Conservation (phyloP, 2,329 filamentous ascomycete species). For the Apiospora saccharicola region DNA sequence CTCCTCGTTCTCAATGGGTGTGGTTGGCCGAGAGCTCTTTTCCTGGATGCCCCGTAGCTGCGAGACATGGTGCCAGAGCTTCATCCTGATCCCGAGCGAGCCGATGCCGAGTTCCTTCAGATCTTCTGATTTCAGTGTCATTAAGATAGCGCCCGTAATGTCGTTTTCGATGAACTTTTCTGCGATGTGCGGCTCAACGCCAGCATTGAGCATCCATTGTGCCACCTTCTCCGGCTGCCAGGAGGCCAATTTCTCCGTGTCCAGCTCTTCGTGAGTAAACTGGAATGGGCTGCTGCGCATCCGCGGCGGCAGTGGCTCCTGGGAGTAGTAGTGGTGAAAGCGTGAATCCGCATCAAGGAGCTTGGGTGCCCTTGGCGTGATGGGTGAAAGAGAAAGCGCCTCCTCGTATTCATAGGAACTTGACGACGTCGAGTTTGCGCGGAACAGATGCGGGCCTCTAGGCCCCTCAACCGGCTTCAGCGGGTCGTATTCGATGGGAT, state of each 20-base stretch:
- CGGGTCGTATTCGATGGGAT: conserved; percentile 66
- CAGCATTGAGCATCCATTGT: conserved; percentile 85
- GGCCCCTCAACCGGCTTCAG: conserved; percentile 78
- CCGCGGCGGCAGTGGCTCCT: conserved; percentile 48
- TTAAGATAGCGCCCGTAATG: conserved; percentile 85
- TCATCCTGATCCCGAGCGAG: conserved; percentile 82
- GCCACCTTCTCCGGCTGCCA: conserved; percentile 83
- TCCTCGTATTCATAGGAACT: conserved; percentile 57
- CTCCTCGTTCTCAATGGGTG: conserved; percentile 67
- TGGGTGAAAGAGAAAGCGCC: conserved; percentile 74
- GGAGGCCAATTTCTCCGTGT: conserved; percentile 64
- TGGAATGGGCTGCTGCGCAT: conserved; percentile 54
- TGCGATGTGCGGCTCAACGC: conserved; percentile 78
- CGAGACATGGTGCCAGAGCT: conserved; percentile 82
- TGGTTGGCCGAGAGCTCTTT: conserved; percentile 60
- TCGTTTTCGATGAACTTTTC: conserved; percentile 91
- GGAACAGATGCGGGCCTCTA: conserved; percentile 85
- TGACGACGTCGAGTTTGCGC: conserved; percentile 69
- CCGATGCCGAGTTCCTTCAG: conserved; percentile 81
- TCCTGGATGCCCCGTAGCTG: conserved; percentile 66
- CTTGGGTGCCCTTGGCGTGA: conserved; percentile 70
- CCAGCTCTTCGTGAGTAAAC: conserved; percentile 64
- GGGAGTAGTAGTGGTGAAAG: conserved; percentile 45
- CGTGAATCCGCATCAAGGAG: conserved; percentile 45
- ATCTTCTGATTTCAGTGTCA: conserved; percentile 92